Conservation (phyloP, 179 eudicot genomes). For the Actinidia chinensis region DNA sequence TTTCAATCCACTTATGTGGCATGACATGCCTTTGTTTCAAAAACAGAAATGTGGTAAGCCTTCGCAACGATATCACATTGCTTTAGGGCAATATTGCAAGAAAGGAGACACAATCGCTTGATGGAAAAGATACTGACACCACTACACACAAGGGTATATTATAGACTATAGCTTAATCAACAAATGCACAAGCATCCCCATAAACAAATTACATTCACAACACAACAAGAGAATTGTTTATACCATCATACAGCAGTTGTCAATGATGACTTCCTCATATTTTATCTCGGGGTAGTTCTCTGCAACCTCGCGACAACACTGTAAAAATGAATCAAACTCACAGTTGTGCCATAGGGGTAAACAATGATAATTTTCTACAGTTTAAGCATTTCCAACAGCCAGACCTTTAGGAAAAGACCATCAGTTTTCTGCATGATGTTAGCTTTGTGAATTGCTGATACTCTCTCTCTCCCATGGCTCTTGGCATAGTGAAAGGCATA, state of each 20-base stretch:
- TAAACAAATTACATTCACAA: not conserved
- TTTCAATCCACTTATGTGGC: not conserved
- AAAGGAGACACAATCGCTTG: not conserved
- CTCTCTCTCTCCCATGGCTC: constrained; percentile 83
- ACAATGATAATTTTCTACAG: not conserved
- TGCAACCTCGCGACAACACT: constrained; percentile 99
- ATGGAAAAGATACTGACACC: not conserved
- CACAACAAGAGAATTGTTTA: constrained; percentile 13
- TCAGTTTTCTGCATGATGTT: constrained; percentile 99
- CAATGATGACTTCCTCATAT: constrained; percentile 96
- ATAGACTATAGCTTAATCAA: not conserved
- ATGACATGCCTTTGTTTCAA: not conserved
- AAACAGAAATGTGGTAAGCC: not conserved
- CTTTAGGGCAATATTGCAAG: not conserved
- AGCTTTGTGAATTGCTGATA: constrained; percentile 97
- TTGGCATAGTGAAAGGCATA: constrained; percentile 96
- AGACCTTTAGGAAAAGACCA: constrained; percentile 93
- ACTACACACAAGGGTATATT: not conserved
- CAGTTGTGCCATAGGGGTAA: not conserved
- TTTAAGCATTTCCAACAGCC: constrained; percentile 13
- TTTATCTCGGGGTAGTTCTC: constrained; percentile 88
- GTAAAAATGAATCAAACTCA: constrained; percentile 26
- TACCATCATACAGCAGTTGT: constrained; percentile 99
- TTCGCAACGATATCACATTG: not conserved
- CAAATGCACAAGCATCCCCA: not conserved